Evolutionary conservation across 805 yeast species (phyloP).

Genomic region (Wickerhamomyces chambardii): DNA sequence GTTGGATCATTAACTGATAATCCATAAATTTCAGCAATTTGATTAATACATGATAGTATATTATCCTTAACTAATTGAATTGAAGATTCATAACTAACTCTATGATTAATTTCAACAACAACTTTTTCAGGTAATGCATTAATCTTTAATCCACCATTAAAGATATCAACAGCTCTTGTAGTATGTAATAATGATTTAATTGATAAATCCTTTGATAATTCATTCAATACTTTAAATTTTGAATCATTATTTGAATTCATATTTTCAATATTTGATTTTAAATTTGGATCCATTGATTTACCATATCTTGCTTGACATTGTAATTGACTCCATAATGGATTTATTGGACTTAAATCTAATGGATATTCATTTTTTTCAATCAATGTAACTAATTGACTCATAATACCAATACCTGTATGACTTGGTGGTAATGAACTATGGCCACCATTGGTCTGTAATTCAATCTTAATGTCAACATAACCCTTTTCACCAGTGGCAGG

Average conservation of each 20-base stretch:
- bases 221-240: conserved; percentile 22
- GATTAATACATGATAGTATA: conserved; percentile 24
- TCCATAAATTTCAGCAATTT: conserved; percentile 36
- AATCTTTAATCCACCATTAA: conserved; percentile 66
- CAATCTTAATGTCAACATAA: conserved; percentile 39
- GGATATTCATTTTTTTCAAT: conserved; percentile 47
- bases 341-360: conserved; percentile 35
- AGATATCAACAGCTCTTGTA: conserved; percentile 58
- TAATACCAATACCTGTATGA: conserved; percentile 72
- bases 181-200: conserved; percentile 33
- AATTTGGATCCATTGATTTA: conserved; percentile 9
- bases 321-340: conserved; percentile 32
- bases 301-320: conserved; percentile 1
- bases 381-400: conserved; percentile 44
- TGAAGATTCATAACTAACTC: conserved; percentile 51
- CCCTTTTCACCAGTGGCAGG: conserved; percentile 60
- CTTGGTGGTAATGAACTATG: conserved; percentile 73
- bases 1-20: conserved; percentile 49
- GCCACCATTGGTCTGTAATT: conserved; percentile 59
- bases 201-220: conserved; percentile 18
- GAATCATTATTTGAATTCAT: conserved; percentile 24
- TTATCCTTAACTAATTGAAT: conserved; percentile 29
- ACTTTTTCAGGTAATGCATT: conserved; percentile 71
- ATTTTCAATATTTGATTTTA: conserved; percentile 22
- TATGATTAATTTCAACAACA: conserved; percentile 46